Evolutionary conservation across 129 eudicot species (phyloP), one percentile per base, ranked within the genome.

Genomic region (Tanacetum coccineum): DNA sequence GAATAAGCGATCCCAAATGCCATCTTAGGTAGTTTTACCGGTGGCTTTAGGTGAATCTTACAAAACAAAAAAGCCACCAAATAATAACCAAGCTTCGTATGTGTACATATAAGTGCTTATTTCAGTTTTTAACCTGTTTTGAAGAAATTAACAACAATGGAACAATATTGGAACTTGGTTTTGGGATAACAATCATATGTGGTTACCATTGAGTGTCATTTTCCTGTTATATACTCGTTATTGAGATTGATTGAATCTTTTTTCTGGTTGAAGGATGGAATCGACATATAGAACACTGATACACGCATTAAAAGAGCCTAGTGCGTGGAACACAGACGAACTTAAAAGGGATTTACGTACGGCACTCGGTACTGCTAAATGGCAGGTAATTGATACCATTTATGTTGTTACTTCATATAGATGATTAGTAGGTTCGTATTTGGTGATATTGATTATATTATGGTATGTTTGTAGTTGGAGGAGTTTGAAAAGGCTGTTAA

Each of bases 311-410:
- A 92, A 88, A 79, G 84, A 88, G 39, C 47, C 83, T 15, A 73
- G 84, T 46, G 63, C 75, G 2, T 88, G 96, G 96, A 78, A 92
- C 32, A 30, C 74, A 0, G 91, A 88, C 9, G 98, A 83, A 47
- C 87, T 92, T 68, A 81, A 81, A 28, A 82, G 98, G 63, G 96
- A 88, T 73, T 74, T 92, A 36, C 87, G 75, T 3, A 83, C 87
- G 18, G 80, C 95, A 44, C 95, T 85, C 57, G 98, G 91, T 28
- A 92, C 96, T 36, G 78, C 98, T 32, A 92, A 92, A 76, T 92
- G 98, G 98, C 98, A 91, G 96, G 97, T 91, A 28, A 58, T 21
- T 25, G 30, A 58, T 25, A 13, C 53, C 70, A 18, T 44, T 14
- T 55, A 3, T 15, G 5, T 13, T 49, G 48, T 48, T 21, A 14